A percentile compares a stretch with the other conserved stretches of the same genome.
Evolutionary conservation across 441 rosid species (phyloP).

Genomic region (Dalechampia spathulata): DNA sequence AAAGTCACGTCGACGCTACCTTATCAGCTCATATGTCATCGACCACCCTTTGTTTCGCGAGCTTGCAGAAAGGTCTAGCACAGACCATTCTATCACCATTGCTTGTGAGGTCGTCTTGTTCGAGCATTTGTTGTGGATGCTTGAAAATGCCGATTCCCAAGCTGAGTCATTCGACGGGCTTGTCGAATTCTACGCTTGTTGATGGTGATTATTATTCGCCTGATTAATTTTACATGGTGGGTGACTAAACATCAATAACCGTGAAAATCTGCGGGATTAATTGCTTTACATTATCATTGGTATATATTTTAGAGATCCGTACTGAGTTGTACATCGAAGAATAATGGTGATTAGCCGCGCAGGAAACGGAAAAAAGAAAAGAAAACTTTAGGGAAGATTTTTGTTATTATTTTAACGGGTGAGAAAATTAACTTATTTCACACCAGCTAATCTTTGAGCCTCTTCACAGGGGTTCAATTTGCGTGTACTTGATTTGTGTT

Average conservation of each 20-base stretch:
- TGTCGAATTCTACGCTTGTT: constrained; percentile 71
- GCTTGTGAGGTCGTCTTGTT: constrained; percentile 85
- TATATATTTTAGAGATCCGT: constrained; percentile 1
- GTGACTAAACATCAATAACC: too few species aligned
- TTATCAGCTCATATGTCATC: constrained; percentile 25
- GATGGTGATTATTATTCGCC: too few species aligned
- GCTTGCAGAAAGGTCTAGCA: constrained; percentile 46
- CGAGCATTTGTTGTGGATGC: constrained; percentile 93
- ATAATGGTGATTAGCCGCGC: constrained; percentile 14
- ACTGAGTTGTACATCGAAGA: constrained; percentile 1
- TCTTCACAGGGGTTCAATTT: constrained; percentile 10
- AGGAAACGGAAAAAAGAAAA: not conserved
- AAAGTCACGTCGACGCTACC: constrained; percentile 30
- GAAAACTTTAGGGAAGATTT: too few species aligned
- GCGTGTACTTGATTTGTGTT: not conserved
- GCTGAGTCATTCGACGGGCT: constrained; percentile 67
- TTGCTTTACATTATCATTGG: too few species aligned
- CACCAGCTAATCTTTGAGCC: constrained; percentile 22
- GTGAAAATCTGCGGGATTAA: too few species aligned
- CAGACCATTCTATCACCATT: constrained; percentile 24
- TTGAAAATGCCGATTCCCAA: constrained; percentile 61
- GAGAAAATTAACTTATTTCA: constrained; percentile 17
- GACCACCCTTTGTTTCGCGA: constrained; percentile 39
- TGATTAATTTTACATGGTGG: too few species aligned
- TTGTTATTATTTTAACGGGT: constrained; percentile 2